phyloP scores from a whole-genome alignment of 2,329 filamentous ascomycete species.

The Fusarium subtropicale region DNA sequence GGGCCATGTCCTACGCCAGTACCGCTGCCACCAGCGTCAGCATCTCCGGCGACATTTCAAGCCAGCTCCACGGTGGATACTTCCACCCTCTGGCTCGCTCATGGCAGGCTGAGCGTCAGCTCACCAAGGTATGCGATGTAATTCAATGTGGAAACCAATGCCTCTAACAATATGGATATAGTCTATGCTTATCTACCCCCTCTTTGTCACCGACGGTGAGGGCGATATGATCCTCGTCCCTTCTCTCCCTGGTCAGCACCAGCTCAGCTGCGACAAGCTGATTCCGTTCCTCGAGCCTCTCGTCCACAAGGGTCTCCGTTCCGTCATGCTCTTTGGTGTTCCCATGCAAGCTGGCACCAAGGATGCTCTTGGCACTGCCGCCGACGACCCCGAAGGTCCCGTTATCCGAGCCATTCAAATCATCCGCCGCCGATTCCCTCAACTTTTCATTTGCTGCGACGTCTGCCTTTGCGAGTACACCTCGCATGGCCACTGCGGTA shows the following conservation, averaged over 20 bases:
- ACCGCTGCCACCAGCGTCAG: constrained; percentile 75
- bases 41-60: constrained; percentile 80
- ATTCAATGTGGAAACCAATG: background rate
- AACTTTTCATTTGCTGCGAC: constrained; percentile 90
- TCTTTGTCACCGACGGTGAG: constrained; percentile 94
- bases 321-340: constrained; percentile 96
- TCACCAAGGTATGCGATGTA: constrained; percentile 75
- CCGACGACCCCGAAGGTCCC: constrained; percentile 92
- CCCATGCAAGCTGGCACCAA: constrained; percentile 84
- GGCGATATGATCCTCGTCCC: constrained; percentile 92
- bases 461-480: constrained; percentile 99
- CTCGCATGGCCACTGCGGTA: constrained; percentile 96
- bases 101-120: constrained; percentile 86
- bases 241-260: constrained; percentile 89
- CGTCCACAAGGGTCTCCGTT: constrained; percentile 87
- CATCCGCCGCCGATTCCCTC: constrained; percentile 85
- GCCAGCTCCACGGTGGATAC: constrained; percentile 86
- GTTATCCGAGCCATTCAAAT: constrained; percentile 90
- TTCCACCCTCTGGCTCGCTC: constrained; percentile 81
- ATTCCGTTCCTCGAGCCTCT: constrained; percentile 87
- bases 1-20: constrained; percentile 74
- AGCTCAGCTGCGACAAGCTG: constrained; percentile 87
- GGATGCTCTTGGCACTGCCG: constrained; percentile 89
- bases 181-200: constrained; percentile 98
- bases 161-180: constrained; percentile 53